Conservation (phyloP, 768 basidiomycete genomes). For the Mycena metata region DNA sequence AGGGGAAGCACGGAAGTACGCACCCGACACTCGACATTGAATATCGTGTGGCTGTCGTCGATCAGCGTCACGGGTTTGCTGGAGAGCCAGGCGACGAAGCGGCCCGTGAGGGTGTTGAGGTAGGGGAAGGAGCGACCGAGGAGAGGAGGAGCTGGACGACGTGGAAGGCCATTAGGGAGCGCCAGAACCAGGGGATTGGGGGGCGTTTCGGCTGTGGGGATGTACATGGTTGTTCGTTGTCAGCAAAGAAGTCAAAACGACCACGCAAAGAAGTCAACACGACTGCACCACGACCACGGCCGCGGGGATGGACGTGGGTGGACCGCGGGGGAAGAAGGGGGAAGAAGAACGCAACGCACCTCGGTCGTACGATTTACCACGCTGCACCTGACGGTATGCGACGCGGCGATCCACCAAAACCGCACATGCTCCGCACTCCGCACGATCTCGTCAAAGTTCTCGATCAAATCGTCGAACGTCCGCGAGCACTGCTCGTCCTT, state of each 20-base stretch:
- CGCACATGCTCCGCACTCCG: conserved; percentile 87
- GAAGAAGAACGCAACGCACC: conserved; percentile 18
- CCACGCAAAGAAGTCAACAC: too few species aligned
- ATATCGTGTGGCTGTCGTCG: conserved; percentile 86
- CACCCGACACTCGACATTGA: conserved; percentile 96
- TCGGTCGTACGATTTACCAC: conserved; percentile 81
- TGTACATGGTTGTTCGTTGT: too few species aligned
- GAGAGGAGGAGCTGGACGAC: conserved; percentile 90
- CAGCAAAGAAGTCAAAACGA: too few species aligned
- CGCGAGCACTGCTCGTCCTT: conserved; percentile 77
- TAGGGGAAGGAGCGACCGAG: conserved; percentile 62
- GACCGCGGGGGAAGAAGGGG: too few species aligned
- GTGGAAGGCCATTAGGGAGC: conserved; percentile 82
- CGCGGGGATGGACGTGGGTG: too few species aligned
- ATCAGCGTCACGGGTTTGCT: conserved; percentile 68
- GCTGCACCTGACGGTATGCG: conserved; percentile 79
- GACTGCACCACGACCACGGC: too few species aligned
- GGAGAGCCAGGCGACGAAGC: conserved; percentile 79
- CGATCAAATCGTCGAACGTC: conserved; percentile 72
- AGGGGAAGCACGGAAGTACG: too few species aligned
- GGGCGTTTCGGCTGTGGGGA: conserved; percentile 66
- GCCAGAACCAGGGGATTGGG: conserved; percentile 75
- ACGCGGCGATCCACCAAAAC: conserved; percentile 95
- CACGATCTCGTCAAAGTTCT: conserved; percentile 66
- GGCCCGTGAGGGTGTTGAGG: conserved; percentile 70